Percentiles rank a stretch among this genome's conserved stretches.
phyloP scores from a whole-genome alignment of 352 stramenopile genomes.

The Phytophthora tentaculata region DNA sequence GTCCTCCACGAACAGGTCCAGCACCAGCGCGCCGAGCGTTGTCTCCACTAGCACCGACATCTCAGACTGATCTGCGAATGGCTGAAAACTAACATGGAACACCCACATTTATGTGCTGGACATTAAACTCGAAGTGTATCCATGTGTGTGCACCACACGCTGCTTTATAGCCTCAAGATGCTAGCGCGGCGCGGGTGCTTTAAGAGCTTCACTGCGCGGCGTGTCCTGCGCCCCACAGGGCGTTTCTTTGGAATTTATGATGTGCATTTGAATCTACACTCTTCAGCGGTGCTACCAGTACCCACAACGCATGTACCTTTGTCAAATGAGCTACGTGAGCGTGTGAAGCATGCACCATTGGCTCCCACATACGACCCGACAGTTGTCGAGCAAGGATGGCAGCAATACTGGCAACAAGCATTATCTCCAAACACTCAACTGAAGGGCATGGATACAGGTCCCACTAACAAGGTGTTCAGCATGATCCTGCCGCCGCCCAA shows the following conservation, averaged over 20 bases:
- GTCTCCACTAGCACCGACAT: constrained; percentile 93
- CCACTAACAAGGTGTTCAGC: constrained; percentile 48
- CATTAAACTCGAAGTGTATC: not conserved
- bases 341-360: constrained; percentile 60
- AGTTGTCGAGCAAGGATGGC: constrained; percentile 73
- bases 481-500: constrained; percentile 97
- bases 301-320: constrained; percentile 35
- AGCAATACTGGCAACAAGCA: constrained; percentile 71
- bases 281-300: constrained; percentile 6
- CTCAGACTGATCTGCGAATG: not conserved
- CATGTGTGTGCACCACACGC: not conserved
- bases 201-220: constrained; percentile 1
- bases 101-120: not conserved
- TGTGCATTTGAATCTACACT: constrained; percentile 2
- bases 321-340: constrained; percentile 50
- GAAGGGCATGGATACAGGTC: constrained; percentile 5
- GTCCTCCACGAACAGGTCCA: constrained; percentile 91
- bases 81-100: not conserved
- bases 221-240: constrained; percentile 11
- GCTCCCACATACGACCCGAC: constrained; percentile 67
- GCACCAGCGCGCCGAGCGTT: constrained; percentile 88
- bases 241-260: not conserved
- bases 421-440: constrained; percentile 36
- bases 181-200: constrained; percentile 17
- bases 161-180: constrained; percentile 18